phyloP scores from a whole-genome alignment of 2,329 filamentous ascomycete species.

The Aureobasidium sp. region DNA sequence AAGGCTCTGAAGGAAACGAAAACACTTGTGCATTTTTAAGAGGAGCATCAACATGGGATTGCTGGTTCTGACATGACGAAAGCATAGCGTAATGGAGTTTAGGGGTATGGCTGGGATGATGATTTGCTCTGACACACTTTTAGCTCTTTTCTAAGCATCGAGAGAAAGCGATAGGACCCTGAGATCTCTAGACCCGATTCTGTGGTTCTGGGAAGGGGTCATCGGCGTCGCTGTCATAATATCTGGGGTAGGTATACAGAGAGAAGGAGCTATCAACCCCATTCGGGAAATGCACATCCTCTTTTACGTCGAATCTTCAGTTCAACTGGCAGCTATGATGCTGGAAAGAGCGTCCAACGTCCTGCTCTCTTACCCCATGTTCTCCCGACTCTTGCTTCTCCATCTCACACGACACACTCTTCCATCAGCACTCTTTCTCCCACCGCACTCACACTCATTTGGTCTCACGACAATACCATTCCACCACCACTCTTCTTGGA shows the following conservation, averaged over 20 bases:
- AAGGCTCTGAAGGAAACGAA: no score
- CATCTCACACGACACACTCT: not conserved
- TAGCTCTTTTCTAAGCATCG: not conserved
- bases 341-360: constrained; percentile 1
- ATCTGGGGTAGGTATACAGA: constrained; percentile 7
- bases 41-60: not conserved
- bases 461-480: not conserved
- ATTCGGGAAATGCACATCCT: constrained; percentile 1
- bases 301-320: not conserved
- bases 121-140: constrained; percentile 7
- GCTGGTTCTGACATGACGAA: not conserved
- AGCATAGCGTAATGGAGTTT: constrained; percentile 3
- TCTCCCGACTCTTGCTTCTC: not conserved
- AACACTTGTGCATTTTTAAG: not conserved
- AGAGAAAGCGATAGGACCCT: not conserved
- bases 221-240: not conserved
- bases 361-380: not conserved
- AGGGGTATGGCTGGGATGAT: not conserved
- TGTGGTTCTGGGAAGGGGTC: not conserved
- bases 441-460: constrained; percentile 11
- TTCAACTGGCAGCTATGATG: not conserved
- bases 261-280: not conserved
- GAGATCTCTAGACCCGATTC: not conserved
- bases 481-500: constrained; percentile 1
- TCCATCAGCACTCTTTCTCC: not conserved